A percentile compares a stretch with the other conserved stretches of the same genome.
Evolutionary conservation across 2,329 filamentous ascomycete species (phyloP).

Genomic region (Botrytis hyacinthi): DNA sequence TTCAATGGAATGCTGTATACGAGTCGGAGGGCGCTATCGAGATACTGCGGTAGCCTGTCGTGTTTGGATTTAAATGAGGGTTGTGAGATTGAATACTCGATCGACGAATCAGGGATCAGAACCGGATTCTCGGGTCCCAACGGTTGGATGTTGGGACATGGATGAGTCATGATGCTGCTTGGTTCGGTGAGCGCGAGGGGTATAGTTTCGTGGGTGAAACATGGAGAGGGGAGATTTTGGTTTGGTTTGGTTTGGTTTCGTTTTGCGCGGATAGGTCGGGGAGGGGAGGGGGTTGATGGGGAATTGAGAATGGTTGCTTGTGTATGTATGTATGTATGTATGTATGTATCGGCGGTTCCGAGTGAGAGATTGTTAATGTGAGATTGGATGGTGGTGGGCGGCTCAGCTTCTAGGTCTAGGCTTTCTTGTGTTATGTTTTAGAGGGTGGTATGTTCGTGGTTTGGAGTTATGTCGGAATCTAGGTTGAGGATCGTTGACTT

Average conservation of each 20-base stretch:
- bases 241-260: background rate
- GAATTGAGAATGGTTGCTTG: too few species aligned
- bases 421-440: background rate
- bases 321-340: too few species aligned
- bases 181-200: background rate
- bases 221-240: background rate
- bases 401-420: background rate
- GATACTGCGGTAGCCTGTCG: background rate
- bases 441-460: background rate
- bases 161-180: background rate
- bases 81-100: background rate
- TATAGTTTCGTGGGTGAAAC: background rate
- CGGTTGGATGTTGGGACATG: background rate
- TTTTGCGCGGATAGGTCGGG: too few species aligned
- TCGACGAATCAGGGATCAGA: too few species aligned
- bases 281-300: too few species aligned
- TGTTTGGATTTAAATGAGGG: background rate
- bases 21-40: background rate
- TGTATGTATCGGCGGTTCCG: too few species aligned
- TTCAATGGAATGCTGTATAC: background rate
- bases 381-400: background rate
- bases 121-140: background rate
- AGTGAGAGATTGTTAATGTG: background rate
- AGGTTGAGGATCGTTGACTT: background rate
- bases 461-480: background rate